Conservation (phyloP, 108 stramenopile genomes). For the Pelagomonas calceolata region DNA sequence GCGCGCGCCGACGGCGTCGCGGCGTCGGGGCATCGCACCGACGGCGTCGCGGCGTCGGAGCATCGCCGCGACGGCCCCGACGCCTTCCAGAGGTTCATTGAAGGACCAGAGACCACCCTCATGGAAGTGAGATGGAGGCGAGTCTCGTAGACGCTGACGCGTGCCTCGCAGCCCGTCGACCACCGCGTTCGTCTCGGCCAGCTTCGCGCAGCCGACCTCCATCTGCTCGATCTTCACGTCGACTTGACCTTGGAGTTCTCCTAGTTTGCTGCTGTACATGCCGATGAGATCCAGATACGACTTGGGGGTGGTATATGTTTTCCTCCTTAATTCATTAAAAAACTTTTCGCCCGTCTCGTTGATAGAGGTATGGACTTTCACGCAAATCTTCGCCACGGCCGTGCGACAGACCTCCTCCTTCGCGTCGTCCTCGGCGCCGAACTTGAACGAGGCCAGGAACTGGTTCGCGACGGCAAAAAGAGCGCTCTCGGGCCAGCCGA, state of each 20-base stretch:
- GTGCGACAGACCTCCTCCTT: constrained; percentile 12
- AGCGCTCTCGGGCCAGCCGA: constrained; percentile 49
- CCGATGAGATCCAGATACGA: constrained; percentile 53
- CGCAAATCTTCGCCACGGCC: constrained; percentile 36
- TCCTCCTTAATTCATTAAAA: constrained; percentile 39
- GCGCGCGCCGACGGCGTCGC: too few species aligned
- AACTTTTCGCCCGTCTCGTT: constrained; percentile 29
- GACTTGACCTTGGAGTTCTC: constrained; percentile 25
- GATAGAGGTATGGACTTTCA: constrained; percentile 38
- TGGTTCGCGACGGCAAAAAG: constrained; percentile 41
- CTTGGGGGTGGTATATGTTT: constrained; percentile 60
- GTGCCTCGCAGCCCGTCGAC: constrained; percentile 45
- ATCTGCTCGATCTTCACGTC: constrained; percentile 35
- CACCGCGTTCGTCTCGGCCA: constrained; percentile 43
- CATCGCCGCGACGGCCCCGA: too few species aligned
- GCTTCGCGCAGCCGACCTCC: constrained; percentile 43
- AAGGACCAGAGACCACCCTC: too few species aligned
- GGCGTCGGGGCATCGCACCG: too few species aligned
- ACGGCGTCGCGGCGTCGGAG: too few species aligned
- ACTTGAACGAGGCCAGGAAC: constrained; percentile 30
- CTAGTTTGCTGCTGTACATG: constrained; percentile 39
- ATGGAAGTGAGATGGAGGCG: too few species aligned
- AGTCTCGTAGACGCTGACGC: too few species aligned
- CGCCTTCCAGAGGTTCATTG: too few species aligned
- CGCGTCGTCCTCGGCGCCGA: constrained; percentile 23